Evolutionary conservation across 2,329 filamentous ascomycete species (phyloP).

Genomic region (Colletotrichum sp.): DNA sequence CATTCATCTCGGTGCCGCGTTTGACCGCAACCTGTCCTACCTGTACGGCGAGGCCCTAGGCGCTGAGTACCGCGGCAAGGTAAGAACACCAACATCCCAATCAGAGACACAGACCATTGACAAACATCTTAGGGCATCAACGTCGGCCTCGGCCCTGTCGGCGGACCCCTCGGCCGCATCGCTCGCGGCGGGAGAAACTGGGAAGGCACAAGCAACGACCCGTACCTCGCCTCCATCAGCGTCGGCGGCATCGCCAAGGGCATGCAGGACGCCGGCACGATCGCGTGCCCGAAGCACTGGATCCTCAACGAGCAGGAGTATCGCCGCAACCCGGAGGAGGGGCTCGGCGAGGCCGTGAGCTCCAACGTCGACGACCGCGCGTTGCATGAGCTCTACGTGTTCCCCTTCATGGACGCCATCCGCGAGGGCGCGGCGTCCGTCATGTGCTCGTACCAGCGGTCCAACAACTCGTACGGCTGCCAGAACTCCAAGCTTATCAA

Average conservation of each 20-base stretch:
- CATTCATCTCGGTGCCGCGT: constrained; percentile 78
- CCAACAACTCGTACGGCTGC: constrained; percentile 72
- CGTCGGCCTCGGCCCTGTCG: constrained; percentile 54
- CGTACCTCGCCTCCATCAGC: constrained; percentile 70
- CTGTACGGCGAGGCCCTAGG: constrained; percentile 72
- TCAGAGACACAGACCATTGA: neutral
- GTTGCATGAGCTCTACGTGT: constrained; percentile 70
- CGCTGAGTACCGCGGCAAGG: constrained; percentile 36
- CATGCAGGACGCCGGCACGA: constrained; percentile 49
- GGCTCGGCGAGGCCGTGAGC: constrained; percentile 52
- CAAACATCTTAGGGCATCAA: neutral
- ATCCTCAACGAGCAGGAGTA: constrained; percentile 74
- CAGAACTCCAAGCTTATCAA: constrained; percentile 66
- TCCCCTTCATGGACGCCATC: constrained; percentile 73
- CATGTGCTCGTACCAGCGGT: constrained; percentile 79
- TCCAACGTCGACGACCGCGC: constrained; percentile 68
- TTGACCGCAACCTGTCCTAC: constrained; percentile 77
- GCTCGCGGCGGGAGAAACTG: constrained; percentile 79
- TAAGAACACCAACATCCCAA: constrained; percentile 58
- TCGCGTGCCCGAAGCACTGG: constrained; percentile 57
- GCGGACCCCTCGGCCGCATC: constrained; percentile 76
- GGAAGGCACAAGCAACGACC: constrained; percentile 83
- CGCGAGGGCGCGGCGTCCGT: constrained; percentile 67
- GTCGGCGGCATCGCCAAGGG: constrained; percentile 66
- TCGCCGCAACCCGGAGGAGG: constrained; percentile 48